A percentile compares a stretch with the other conserved stretches of the same genome.
phyloP scores from a whole-genome alignment of 345 rosid species.

The Populus nigra region DNA sequence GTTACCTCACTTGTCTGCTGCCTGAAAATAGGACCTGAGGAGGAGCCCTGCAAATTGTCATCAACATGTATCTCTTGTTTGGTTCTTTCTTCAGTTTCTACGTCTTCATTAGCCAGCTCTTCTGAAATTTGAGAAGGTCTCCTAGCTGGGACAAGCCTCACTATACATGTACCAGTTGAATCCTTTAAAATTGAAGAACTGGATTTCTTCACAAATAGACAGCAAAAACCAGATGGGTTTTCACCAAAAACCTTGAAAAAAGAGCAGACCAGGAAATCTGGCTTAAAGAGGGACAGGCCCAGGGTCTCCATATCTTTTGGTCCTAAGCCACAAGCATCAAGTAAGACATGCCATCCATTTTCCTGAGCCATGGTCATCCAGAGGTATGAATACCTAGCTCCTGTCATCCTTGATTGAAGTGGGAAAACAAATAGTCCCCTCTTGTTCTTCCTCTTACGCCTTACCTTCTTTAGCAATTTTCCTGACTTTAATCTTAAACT shows the following conservation, averaged over 20 bases:
- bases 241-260: conserved; percentile 76
- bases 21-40: conserved; percentile 16
- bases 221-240: conserved; percentile 67
- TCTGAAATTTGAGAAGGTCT: conserved; percentile 10
- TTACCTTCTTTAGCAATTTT: conserved; percentile 52
- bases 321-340: conserved; percentile 71
- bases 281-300: conserved; percentile 74
- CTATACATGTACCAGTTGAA: conserved; percentile 36
- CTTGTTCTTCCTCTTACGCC: conserved; percentile 34
- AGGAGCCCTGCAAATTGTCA: conserved; percentile 1
- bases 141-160: conserved; percentile 31
- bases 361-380: conserved; percentile 82
- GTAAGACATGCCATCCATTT: conserved; percentile 78
- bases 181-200: conserved; percentile 40
- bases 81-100: conserved; percentile 6
- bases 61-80: conserved; percentile 3
- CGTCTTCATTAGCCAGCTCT: neutral
- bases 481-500: conserved; percentile 40
- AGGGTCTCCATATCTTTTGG: conserved; percentile 86
- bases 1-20: neutral
- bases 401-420: conserved; percentile 69
- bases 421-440: conserved; percentile 83
- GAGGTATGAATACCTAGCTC: conserved; percentile 62
- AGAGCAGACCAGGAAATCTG: conserved; percentile 74
- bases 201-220: conserved; percentile 70